Evolutionary conservation across 306 rosid species (phyloP), one percentile per base, ranked within the genome.

Genomic region (Dalbergia cochinchinensis): DNA sequence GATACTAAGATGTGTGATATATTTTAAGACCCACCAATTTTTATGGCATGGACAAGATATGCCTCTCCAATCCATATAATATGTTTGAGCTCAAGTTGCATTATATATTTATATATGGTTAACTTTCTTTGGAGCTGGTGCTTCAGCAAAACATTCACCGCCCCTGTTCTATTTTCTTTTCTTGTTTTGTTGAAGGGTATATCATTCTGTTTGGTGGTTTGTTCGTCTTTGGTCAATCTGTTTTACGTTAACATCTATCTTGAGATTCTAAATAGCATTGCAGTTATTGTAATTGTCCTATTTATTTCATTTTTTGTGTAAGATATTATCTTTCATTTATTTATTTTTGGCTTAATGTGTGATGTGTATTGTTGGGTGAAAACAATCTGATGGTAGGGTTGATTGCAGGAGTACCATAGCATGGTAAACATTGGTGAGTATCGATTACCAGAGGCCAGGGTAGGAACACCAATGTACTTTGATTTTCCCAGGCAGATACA

Each of bases 381-480:
- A 71, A 45, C 59, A 65, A 34, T 37, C 75, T 80, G 45, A 83
- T 37, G 74, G 50, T 68, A 18, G 57, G 73, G 66, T 73, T 78
- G 74, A 65, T 65, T 70, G 81, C 97, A 95, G 99, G 98, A 95
- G 63, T 37, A 90, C 55, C 83, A 90, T 39, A 67, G 72, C 90
- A 73, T 80, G 87, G 90, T 91, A 63, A 86, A 88, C 16, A 71
- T 96, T 3, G 98, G 90, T 0, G 94, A 96, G 78, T 96, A 90
- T 85, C 96, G 99, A 75, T 76, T 96, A 80, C 99, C 99, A 9
- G 99, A 96, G 86, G 90, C 92, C 6, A 93, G 83, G 90, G 86
- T 84, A 9, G 99, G 98, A 84, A 93, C 97, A 11, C 89, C 91
- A 2, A 70, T 96, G 92, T 96, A 96, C 94, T 96, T 96, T n/a